Conservation (phyloP, 2,329 filamentous ascomycete species). For the Hypoxylon sp. region DNA sequence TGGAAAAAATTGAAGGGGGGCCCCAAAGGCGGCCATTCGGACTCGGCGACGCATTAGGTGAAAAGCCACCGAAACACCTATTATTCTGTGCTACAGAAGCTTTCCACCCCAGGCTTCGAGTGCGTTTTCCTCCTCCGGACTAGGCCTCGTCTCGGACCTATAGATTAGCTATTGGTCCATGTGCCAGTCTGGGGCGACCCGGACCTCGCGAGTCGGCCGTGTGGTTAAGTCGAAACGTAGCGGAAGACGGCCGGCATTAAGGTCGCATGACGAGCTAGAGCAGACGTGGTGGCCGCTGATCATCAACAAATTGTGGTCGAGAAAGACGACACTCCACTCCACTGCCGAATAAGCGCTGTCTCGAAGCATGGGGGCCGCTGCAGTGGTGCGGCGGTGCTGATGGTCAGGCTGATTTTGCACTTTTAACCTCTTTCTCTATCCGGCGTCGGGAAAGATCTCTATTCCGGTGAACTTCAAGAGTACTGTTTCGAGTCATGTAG, state of each 20-base stretch:
- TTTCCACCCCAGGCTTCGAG: conserved; percentile 22
- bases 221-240: conserved; percentile 22
- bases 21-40: conserved; percentile 5
- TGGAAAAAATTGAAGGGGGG: neutral
- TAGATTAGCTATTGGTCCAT: conserved; percentile 12
- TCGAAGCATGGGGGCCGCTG: conserved; percentile 36
- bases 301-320: conserved; percentile 33
- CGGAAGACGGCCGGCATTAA: conserved; percentile 34
- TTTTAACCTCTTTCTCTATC: conserved; percentile 18
- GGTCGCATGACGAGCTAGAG: conserved; percentile 37
- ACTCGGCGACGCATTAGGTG: conserved; percentile 8
- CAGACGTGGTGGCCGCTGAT: conserved; percentile 25
- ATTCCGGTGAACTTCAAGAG: neutral
- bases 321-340: conserved; percentile 17
- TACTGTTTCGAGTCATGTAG: conserved; percentile 7
- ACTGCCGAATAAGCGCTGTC: conserved; percentile 46
- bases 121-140: conserved; percentile 16
- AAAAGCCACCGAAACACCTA: conserved; percentile 1
- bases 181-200: conserved; percentile 16
- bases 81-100: conserved; percentile 18
- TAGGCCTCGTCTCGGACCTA: conserved; percentile 11
- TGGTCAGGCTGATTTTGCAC: conserved; percentile 41
- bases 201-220: conserved; percentile 30
- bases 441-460: conserved; percentile 11
- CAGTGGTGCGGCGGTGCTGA: conserved; percentile 45